Percentiles rank a stretch among this genome's conserved stretches.
Evolutionary conservation across 1,284 basidiomycete genomes (phyloP).

Genomic region (Cutaneotrichosporon arboriforme): DNA sequence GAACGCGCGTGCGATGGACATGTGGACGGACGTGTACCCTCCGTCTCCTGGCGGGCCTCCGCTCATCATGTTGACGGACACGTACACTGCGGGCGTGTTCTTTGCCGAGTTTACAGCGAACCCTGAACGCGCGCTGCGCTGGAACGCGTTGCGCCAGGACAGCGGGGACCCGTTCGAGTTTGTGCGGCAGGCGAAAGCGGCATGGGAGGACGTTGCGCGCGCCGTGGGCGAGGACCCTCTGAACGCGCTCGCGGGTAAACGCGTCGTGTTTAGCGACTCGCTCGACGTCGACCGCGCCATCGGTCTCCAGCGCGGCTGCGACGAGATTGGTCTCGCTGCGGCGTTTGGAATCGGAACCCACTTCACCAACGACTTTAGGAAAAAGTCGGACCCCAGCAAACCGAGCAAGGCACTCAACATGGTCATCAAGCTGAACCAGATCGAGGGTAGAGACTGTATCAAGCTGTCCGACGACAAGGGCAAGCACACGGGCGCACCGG

Average conservation of each 20-base stretch:
- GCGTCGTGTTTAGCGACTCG: slow-evolving; percentile 75
- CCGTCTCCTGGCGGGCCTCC: slow-evolving; percentile 51
- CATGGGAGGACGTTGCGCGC: slow-evolving; percentile 50
- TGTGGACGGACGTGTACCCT: slow-evolving; percentile 77
- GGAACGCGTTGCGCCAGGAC: slow-evolving; percentile 84
- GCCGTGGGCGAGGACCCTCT: slow-evolving; percentile 52
- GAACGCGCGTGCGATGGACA: slow-evolving; percentile 65
- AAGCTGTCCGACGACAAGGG: slow-evolving; percentile 86
- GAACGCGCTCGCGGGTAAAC: slow-evolving; percentile 58
- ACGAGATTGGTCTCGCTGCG: slow-evolving; percentile 66
- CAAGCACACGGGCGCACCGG: slow-evolving; percentile 53
- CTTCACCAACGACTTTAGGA: slow-evolving; percentile 79
- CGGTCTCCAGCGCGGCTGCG: slow-evolving; percentile 63
- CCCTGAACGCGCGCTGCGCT: slow-evolving; percentile 59
- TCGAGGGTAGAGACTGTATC: slow-evolving; percentile 63
- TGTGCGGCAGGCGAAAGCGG: slow-evolving; percentile 62
- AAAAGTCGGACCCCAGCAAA: slow-evolving; percentile 55
- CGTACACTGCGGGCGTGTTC: slow-evolving; percentile 79
- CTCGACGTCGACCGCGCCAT: slow-evolving; percentile 68
- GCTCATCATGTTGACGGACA: slow-evolving; percentile 81
- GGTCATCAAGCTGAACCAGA: slow-evolving; percentile 79
- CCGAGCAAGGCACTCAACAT: slow-evolving; percentile 81
- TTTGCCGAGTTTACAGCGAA: slow-evolving; percentile 66
- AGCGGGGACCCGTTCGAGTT: slow-evolving; percentile 79
- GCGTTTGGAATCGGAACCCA: slow-evolving; percentile 88